Evolutionary conservation across 2,329 filamentous ascomycete species (phyloP).

Genomic region (Clarireedia homoeocarpa): DNA sequence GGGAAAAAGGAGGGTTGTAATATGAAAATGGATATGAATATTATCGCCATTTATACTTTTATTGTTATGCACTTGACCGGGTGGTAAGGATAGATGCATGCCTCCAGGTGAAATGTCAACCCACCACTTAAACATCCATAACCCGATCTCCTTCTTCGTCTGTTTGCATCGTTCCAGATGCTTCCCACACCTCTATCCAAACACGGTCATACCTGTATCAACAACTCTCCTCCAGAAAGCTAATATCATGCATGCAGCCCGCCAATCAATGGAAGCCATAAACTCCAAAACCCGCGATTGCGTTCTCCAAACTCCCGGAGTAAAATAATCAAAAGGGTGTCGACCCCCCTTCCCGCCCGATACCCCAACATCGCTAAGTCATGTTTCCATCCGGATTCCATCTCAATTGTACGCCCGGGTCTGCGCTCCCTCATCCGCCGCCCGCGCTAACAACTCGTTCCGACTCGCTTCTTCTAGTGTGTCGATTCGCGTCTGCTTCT

Average conservation of each 20-base stretch:
- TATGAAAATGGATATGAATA: not conserved
- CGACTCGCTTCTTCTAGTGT: constrained; percentile 61
- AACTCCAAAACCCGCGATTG: not conserved
- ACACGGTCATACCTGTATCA: too few species aligned
- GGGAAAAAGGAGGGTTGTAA: not conserved
- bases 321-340: too few species aligned
- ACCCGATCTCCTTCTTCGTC: too few species aligned
- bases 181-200: not conserved
- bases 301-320: too few species aligned
- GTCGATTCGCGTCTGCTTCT: constrained; percentile 61
- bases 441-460: constrained; percentile 52
- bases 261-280: not conserved
- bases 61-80: too few species aligned
- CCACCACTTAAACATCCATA: too few species aligned
- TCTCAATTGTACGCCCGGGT: constrained; percentile 49
- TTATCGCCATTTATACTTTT: not conserved
- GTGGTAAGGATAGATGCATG: not conserved
- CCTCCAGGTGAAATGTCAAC: too few species aligned
- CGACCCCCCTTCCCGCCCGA: too few species aligned
- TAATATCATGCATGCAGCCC: too few species aligned
- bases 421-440: constrained; percentile 56
- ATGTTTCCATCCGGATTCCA: not conserved
- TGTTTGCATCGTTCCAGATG: not conserved
- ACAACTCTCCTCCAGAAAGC: too few species aligned
- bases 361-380: not conserved